Base-by-base conservation (phyloP, 768 basidiomycete genomes). In the Tricholoma sp. region DNA sequence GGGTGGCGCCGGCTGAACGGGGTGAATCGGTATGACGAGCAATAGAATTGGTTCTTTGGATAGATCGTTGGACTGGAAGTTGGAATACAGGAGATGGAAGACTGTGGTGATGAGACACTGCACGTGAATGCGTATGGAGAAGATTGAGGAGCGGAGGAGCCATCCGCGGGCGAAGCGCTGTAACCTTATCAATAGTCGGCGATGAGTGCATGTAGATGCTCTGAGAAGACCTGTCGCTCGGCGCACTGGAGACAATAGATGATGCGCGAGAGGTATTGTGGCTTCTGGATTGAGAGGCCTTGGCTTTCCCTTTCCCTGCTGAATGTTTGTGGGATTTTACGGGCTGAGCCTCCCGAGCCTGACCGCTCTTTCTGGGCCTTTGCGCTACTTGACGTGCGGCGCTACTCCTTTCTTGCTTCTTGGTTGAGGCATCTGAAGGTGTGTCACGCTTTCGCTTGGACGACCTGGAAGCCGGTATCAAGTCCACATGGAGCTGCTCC, bases 181-280 rank as follows among this genome's bases (percentile, higher is more conserved):
- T 61, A 29, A 66, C 61, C 53, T 65, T 72, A 37, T 64, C 64
- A 41, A 66, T 53, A 44, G 72, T 70, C 24, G 74, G 72, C 2
- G 71, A 73, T 18, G 65, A 61, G 52, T 65, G 71, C 29, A 49
- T 32, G 29, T 48, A 56, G 15, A 59, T 45, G 18, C 17, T 50
- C 1, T 32, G 47, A 31, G 49, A 63, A 20, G 68, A 65, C 33
- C 57, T 65, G 37, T 71, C 73, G 50, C 70, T 73, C 9, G 61
- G 63, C 11, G 65, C 65, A 49, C 59, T 68, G n/a, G 74, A 80
- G 3, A 63, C 72, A n/a, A 81, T 69, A n/a, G 83, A 84, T 5
- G 81, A 80, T 9, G 80, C 67, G 31, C 75, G 71, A 20, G 80
- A 82, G 17, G 73, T 69, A 15, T 70, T 50, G 45, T 54, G 54